Evolutionary conservation across 2,329 filamentous ascomycete species (phyloP).

Genomic region (Paecilomyces sp.): DNA sequence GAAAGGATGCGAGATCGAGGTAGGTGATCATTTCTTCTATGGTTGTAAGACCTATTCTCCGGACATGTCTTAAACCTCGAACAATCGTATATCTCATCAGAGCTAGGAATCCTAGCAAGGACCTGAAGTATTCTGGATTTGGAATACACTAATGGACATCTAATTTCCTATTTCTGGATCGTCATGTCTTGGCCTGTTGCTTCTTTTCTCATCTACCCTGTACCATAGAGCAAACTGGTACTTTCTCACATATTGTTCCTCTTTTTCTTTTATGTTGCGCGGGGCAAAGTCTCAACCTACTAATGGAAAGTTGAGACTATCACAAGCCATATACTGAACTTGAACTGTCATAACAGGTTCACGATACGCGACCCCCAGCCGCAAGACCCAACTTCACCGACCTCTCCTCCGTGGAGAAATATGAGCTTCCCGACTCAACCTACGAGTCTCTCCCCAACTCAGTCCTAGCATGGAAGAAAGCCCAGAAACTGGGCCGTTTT

Average conservation of each 20-base stretch:
- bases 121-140: not conserved
- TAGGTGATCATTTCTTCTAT: conserved; percentile 11
- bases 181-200: not conserved
- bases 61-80: not conserved
- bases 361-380: conserved; percentile 68
- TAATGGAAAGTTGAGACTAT: not conserved
- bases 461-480: conserved; percentile 90
- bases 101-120: no score
- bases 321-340: not conserved
- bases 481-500: conserved; percentile 93
- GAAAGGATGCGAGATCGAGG: conserved; percentile 38
- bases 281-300: no score
- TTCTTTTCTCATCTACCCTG: not conserved
- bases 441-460: conserved; percentile 84
- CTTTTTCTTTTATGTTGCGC: no score
- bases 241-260: no score
- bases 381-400: conserved; percentile 76
- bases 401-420: conserved; percentile 76
- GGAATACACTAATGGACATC: not conserved
- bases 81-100: not conserved
- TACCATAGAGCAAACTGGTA: not conserved
- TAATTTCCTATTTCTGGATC: not conserved
- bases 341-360: conserved; percentile 49
- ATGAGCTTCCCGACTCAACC: conserved; percentile 74
- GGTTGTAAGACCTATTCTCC: not conserved